Percentiles rank a stretch among this genome's conserved stretches.
phyloP scores from a whole-genome alignment of 1,284 basidiomycete genomes.

The Moesziomyces parantarcticus region DNA sequence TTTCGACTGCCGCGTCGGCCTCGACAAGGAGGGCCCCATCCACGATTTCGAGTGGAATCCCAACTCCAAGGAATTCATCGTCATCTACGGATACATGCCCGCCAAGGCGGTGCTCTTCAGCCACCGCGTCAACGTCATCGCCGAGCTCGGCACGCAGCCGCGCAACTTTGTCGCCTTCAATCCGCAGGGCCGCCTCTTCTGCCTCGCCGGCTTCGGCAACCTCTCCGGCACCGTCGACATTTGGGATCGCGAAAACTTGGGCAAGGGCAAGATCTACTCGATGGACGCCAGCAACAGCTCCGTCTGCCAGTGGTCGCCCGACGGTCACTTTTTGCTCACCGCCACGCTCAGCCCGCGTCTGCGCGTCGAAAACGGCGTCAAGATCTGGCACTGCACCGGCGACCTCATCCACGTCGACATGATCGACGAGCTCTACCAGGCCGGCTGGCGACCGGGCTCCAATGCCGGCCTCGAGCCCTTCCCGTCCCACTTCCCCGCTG shows the following conservation, averaged over 20 bases:
- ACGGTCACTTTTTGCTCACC: slow-evolving; percentile 90
- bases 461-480: slow-evolving; percentile 78
- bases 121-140: slow-evolving; percentile 84
- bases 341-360: slow-evolving; percentile 92
- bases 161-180: slow-evolving; percentile 95
- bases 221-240: slow-evolving; percentile 92
- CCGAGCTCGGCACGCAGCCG: slow-evolving; percentile 89
- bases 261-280: slow-evolving; percentile 77
- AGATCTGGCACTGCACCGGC: slow-evolving; percentile 93
- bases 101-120: slow-evolving; percentile 92
- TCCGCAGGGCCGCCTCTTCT: slow-evolving; percentile 87
- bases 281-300: slow-evolving; percentile 94
- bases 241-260: slow-evolving; percentile 86
- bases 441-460: slow-evolving; percentile 81
- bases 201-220: slow-evolving; percentile 95
- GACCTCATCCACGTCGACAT: slow-evolving; percentile 81
- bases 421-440: slow-evolving; percentile 87
- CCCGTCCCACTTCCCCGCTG: slow-evolving; percentile 76
- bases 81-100: slow-evolving; percentile 97
- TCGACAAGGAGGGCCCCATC: slow-evolving; percentile 97
- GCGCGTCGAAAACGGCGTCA: slow-evolving; percentile 95
- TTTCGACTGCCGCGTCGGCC: slow-evolving; percentile 88
- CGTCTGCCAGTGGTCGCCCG: slow-evolving; percentile 93
- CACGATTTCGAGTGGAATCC: slow-evolving; percentile 97
- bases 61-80: slow-evolving; percentile 91